These are phyloP conservation scores for Aspergillus phoenicis DNA, from an alignment of 2,329 filamentous ascomycete genomes.

Conservation along the genomic window DNA sequence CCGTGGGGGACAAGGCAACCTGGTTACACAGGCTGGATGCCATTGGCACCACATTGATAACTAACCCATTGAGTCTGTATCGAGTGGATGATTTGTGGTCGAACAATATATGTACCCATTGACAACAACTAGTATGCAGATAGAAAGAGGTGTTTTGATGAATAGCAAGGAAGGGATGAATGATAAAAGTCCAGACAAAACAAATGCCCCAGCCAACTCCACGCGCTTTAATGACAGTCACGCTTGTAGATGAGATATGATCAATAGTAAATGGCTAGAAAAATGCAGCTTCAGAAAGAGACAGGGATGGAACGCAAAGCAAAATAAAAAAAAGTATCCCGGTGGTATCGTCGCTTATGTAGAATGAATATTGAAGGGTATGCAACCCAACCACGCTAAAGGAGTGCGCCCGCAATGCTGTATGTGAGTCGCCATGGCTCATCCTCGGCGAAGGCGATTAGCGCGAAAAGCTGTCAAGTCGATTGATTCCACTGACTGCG, in stretches of 20 bases:
- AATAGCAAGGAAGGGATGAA: neutral
- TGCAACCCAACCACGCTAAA: neutral
- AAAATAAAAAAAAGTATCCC: neutral
- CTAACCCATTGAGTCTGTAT: no score
- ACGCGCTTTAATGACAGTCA: conserved; percentile 23
- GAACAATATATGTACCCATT: neutral
- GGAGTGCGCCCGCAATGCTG: conserved; percentile 7
- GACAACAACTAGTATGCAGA: neutral
- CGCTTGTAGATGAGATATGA: conserved; percentile 18
- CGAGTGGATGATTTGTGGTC: no score
- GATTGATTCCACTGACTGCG: conserved; percentile 21
- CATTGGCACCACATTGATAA: neutral
- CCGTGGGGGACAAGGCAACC: no score
- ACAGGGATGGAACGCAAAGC: neutral
- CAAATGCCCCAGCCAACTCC: conserved; percentile 26
- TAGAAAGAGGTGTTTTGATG: neutral
- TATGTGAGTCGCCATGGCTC: neutral
- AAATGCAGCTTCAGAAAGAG: neutral
- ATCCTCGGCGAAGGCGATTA: conserved; percentile 16
- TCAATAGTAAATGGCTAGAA: neutral
- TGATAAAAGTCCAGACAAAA: neutral
- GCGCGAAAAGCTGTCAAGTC: conserved; percentile 24
- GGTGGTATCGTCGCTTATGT: conserved; percentile 14
- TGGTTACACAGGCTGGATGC: neutral
- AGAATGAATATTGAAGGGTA: neutral